Base-by-base conservation (phyloP, 371 early-diverging fungal species). In the Dinochytrium kinnereticum region DNA sequence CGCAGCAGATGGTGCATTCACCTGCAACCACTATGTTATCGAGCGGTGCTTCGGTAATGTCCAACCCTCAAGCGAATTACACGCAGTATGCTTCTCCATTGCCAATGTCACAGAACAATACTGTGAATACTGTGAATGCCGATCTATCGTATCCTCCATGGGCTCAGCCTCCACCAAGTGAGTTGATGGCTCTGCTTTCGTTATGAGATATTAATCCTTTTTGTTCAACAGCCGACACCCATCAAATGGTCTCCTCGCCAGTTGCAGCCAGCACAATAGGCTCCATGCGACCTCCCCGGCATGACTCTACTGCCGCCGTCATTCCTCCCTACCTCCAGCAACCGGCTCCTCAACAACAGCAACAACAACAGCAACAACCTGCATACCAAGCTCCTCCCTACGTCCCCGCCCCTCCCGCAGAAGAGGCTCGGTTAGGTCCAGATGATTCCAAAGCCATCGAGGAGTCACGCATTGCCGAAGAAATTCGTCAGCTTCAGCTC, bases 221-320 rank as follows among this genome's bases (percentile, higher is more conserved):
- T 44, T 44, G 7, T 44, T n/a, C n/a, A n/a, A n/a, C 49, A 19
- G 57, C 7, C 15, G 57, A 55, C 57, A 24, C 7, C 7, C 57
- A 24, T 30, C 26, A 19, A 30, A 55, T 55, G 57, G 26, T 55
- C 17, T 10, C 57, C 17, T 55, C 57, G 5, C 57, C 57, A 10
- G 57, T 55, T 26, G 57, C 57, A 5, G 7, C 51, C 78, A 69
- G 68, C 76, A 68, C 26, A 34, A 69, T 78, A 51, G 68, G 66
- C 69, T 37, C 38, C 70, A 34, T 73, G 5, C 31, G 28, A 19
- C 31, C 39, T 64, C 70, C 7, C 40, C 71, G 36, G 69, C 66
- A 70, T 38, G 64, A 39, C 1, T 66, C 26, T 38, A 53, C 49
- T 15, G 49, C n/a, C 49, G 49, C n/a, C 49, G 49, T 49, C n/a